Base-by-base conservation (phyloP, 352 stramenopile species). In the Phytopythium montanum region DNA sequence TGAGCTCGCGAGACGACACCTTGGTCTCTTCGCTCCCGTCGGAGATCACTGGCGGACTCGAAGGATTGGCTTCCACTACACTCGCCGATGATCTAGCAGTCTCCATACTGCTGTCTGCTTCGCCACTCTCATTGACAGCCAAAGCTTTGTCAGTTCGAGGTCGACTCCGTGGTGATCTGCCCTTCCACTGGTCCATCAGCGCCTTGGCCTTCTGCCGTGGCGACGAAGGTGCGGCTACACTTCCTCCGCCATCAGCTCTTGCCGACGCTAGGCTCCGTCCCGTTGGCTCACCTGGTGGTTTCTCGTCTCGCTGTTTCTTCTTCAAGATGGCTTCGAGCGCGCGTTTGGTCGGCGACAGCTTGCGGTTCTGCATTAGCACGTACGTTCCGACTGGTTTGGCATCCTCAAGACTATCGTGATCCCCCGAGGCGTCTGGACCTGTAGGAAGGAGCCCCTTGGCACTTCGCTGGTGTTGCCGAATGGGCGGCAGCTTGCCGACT, bases 281-380 rank as follows among this genome's bases (percentile, higher is more conserved):
- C 3, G 16, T 26, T 8, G 25, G n/a, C 28, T 45, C 16, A 13
- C 33, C 44, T 52, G 48, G 56, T n/a, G 52, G 65, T 5, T 57
- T 68, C 10, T 75, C 63, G 1, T 84, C 76, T 3, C 75, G 75
- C 12, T 79, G 77, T 29, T 87, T 87, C 54, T 83, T 87, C 71
- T 90, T 90, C 31, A 89, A 52, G 12, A 79, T 65, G 34, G 75
- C 75, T 53, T 91, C 79, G 10, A 91, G 69, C 21, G 73, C 75
- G 8, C 75, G 75, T 55, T 91, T 91, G 61, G 85, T 88, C 3
- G 79, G 81, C 10, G 81, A 82, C 19, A 89, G 44, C 59, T 81
- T 85, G 9, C 81, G 75, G 60, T 88, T 87, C 61, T 87, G 76
- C 64, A 84, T 74, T 31, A 87, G 69, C 31, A 89, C 79, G 42